Evolutionary conservation across 768 basidiomycete genomes (phyloP).

Genomic region (Podaxis sp.): DNA sequence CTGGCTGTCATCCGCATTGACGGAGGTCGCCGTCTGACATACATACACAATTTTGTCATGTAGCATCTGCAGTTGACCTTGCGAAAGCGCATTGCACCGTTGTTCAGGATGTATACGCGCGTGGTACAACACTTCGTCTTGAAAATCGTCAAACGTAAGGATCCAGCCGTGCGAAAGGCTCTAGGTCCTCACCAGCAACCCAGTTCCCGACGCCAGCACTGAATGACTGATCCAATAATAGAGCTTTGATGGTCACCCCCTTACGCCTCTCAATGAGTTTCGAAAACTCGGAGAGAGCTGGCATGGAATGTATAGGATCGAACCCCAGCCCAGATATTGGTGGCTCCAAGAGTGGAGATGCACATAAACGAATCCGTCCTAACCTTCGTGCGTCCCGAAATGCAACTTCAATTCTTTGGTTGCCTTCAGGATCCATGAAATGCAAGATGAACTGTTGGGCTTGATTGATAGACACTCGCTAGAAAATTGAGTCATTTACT

Average conservation of each 20-base stretch:
- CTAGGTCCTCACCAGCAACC: constrained; percentile 54
- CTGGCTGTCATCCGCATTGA: constrained; percentile 62
- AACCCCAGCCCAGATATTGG: constrained; percentile 74
- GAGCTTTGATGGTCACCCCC: constrained; percentile 60
- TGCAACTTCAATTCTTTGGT: constrained; percentile 49
- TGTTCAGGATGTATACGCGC: constrained; percentile 70
- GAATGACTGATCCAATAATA: constrained; percentile 78
- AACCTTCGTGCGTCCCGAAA: constrained; percentile 71
- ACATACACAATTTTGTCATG: constrained; percentile 52
- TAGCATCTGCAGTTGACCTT: constrained; percentile 43
- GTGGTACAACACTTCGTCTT: constrained; percentile 74
- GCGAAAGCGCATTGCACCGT: constrained; percentile 50
- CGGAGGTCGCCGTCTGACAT: constrained; percentile 57
- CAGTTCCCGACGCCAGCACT: constrained; percentile 82
- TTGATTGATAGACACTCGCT: background rate
- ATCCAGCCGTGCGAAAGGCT: background rate
- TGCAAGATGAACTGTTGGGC: constrained; percentile 56
- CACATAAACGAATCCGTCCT: constrained; percentile 62
- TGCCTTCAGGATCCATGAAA: constrained; percentile 34
- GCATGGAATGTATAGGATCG: constrained; percentile 73
- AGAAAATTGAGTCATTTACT: background rate
- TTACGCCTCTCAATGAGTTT: constrained; percentile 44
- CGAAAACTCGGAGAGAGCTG: constrained; percentile 47
- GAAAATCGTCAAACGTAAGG: background rate
- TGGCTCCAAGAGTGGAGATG: constrained; percentile 52